Base-by-base conservation (phyloP, 2,329 filamentous ascomycete species). In the Sodiomyces alkalinus region DNA sequence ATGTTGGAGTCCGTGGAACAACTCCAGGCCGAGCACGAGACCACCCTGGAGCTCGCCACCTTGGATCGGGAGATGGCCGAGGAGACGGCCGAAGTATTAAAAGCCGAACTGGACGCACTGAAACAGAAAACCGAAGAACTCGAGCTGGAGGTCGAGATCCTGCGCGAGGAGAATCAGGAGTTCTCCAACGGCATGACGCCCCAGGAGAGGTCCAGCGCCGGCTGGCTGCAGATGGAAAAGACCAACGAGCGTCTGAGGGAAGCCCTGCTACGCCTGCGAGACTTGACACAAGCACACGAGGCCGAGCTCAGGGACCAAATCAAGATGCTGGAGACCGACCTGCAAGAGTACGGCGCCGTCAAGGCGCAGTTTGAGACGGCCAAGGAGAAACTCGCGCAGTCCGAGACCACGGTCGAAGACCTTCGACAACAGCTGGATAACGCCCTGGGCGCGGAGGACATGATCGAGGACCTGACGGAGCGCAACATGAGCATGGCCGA, bases 1-100 rank as follows among this genome's bases (percentile, higher is more conserved):
- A 70, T 68, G 26, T 62, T 85, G 13, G 73, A 80, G 32, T 61
- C 72, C 14, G 60, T 90, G 3, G 80, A 87, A 40, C 63, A 67
- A 17, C 61, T 79, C 30, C 78, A 90, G 46, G 79, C 80, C 6
- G 85, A 94, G 39, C 76, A 92, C 49, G 90, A 96, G 17, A 69
- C 76, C 4, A 71, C 80, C 6, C 57, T 94, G 44, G 90, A 98
- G 53, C 70, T 90, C 52, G 83, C 85, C 6, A 78, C 81, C 0
- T 60, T 98, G 16, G 90, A 98, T 47, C 74, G 82, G 24, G 87
- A 98, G 51, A 92, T 96, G 80, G 90, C 90, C 0, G 86, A 98
- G 51, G 87, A 94, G 52, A 83, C 75, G 23, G 78, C 81, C 1
- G 90, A 96, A 40, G 73, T 78, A 12, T 62, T 79, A 28, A 90